Evolutionary conservation across 2,329 filamentous ascomycete genomes (phyloP), one percentile per base, ranked within the genome.

Genomic region (Phialocephala sp.): DNA sequence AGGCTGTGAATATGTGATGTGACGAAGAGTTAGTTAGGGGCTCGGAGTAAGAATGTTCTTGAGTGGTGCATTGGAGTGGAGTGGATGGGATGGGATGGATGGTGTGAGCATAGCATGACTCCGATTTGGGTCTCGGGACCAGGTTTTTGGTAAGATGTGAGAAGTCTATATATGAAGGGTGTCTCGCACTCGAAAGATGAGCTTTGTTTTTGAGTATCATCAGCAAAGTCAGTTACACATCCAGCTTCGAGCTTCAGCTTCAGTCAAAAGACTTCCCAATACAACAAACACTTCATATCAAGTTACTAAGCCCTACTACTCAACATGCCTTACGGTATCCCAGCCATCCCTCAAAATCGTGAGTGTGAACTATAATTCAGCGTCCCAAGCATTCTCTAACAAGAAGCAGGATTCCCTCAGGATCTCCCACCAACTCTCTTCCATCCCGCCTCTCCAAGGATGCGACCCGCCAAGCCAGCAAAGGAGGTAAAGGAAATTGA

Each of bases 381-480:
- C n/a, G 54, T 20, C 15, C 8, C 6, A 45, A 50, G 50, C n/a
- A 15, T 24, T 18, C 43, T 57, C 60, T 64, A 50, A 69, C 45
- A 24, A 27, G n/a, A 59, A 22, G 20, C 18, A 73, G 70, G 12
- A 14, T 71, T 69, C 65, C 67, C 73, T 32, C 59, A 72, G 43
- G 67, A 74, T 11, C 60, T 66, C 18, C 65, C 69, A 57, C 70
- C 72, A 37, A 71, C 69, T 2, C 45, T 69, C 2, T 70, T 72
- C 52, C 66, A 65, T 20, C 72, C 72, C n/a, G 65, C 71, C n/a
- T 72, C 73, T n/a, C 68, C 72, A 2, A 73, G 70, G 59, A 41
- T 66, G 18, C 70, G 68, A 37, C 43, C 66, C 15, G 36, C 50
- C 27, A 69, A 70, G 45, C 59, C 67, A 22, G 24, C 47, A 55